Evolutionary conservation across 306 rosid genomes (phyloP).

Genomic region (Inga oerstediana): DNA sequence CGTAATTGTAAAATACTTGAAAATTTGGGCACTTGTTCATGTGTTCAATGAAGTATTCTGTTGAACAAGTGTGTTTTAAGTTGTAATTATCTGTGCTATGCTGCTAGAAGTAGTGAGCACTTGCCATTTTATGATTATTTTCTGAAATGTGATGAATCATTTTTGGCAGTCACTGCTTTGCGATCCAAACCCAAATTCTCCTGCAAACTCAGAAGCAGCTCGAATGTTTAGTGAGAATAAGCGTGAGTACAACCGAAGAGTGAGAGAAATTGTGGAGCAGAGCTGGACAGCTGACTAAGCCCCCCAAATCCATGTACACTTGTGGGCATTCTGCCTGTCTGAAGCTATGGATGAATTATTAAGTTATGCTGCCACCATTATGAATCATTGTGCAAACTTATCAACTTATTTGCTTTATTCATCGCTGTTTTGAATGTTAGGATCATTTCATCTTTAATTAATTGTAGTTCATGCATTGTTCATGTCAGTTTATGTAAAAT

Average conservation of each 20-base stretch:
- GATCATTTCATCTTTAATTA: constrained; percentile 26
- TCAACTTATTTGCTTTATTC: constrained; percentile 37
- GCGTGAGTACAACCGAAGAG: constrained; percentile 85
- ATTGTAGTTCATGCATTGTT: constrained; percentile 21
- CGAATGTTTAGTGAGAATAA: constrained; percentile 85
- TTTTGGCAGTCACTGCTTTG: constrained; percentile 71
- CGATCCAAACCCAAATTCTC: constrained; percentile 88
- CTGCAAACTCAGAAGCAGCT: constrained; percentile 90
- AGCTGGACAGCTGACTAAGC: constrained; percentile 84
- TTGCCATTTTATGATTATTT: not conserved
- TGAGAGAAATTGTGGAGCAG: constrained; percentile 84
- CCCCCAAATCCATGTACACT: not conserved
- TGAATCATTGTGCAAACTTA: constrained; percentile 42
- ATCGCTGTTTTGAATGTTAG: constrained; percentile 33
- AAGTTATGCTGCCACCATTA: constrained; percentile 21
- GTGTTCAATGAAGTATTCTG: not conserved
- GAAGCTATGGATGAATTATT: constrained; percentile 27
- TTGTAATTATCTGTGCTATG: not conserved
- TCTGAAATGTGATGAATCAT: not conserved
- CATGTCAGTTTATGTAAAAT: constrained; percentile 43
- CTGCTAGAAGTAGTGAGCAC: not conserved
- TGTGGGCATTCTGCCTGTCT: constrained; percentile 20
- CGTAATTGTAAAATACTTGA: not conserved
- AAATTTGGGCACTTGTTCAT: not conserved
- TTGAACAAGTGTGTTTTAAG: not conserved